A percentile compares a stretch with the other conserved stretches of the same genome.
Conservation (phyloP, 371 early-diverging fungal genomes). For the Apophysomyces variabilis region DNA sequence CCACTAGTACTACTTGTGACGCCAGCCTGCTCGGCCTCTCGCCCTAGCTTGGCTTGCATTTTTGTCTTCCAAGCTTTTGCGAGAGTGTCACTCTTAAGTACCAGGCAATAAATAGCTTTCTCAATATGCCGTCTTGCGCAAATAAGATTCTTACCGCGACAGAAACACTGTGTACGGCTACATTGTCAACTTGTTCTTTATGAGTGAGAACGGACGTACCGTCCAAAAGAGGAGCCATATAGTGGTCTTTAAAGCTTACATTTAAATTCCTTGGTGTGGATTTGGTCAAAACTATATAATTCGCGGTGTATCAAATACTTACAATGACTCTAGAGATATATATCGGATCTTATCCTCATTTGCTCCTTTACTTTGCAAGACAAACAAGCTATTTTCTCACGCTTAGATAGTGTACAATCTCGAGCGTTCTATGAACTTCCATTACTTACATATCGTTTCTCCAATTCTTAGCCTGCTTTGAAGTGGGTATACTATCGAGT, state of each 20-base stretch:
- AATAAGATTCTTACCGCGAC: slow-evolving; percentile 5
- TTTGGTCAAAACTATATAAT: background rate
- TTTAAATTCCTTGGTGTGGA: slow-evolving; percentile 3
- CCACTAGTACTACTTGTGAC: background rate
- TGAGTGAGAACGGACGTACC: background rate
- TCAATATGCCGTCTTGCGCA: background rate
- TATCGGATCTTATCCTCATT: slow-evolving; percentile 5
- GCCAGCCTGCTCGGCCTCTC: background rate
- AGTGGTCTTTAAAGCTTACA: background rate
- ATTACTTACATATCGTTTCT: slow-evolving; percentile 19
- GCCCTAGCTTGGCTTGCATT: too few species aligned
- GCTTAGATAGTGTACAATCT: background rate
- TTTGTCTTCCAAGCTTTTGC: too few species aligned
- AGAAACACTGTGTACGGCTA: slow-evolving; percentile 18
- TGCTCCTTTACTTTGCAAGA: background rate
- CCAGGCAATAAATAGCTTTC: background rate
- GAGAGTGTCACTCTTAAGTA: background rate
- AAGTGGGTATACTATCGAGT: slow-evolving; percentile 4
- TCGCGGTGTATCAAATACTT: background rate
- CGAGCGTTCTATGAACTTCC: background rate
- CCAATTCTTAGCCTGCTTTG: slow-evolving; percentile 14
- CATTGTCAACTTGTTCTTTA: background rate
- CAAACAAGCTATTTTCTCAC: background rate
- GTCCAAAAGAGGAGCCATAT: background rate
- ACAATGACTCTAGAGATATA: background rate